Evolutionary conservation across 2,329 filamentous ascomycete genomes (phyloP), one percentile per base, ranked within the genome.

Genomic region (Fusarium tricinctum): DNA sequence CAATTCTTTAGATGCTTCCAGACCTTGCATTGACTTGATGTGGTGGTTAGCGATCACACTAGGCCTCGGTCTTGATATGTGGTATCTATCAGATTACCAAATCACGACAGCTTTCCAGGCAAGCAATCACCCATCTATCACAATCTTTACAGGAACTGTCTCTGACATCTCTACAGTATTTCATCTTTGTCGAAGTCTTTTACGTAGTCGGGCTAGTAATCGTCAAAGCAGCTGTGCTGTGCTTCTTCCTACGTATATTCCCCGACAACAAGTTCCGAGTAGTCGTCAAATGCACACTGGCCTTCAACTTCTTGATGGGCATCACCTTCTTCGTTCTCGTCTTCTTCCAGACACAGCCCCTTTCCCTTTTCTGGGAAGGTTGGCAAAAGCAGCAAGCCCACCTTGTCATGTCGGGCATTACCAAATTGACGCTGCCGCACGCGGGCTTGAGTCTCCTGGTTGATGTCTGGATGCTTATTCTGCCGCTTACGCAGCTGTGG

Each of bases 391-490:
- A 69, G 15, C 23, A 51, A 7, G 48, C 55, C 0, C 30, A 14
- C 2, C 44, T 23, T 1, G 52, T 65, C 1, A 45, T 54, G 20
- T 3, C 28, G 2, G 54, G 61, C 6, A 60, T 50, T 0, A 40
- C 38, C 3, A 28, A 30, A 1, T 38, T 68, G 6, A 20, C 33
- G 6, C 26, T 68, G 1, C 50, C 65, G 2, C 66, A 58, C 6
- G 65, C 46, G 0, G 49, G 6, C 1, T 9, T 68, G 0, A 59
- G 65, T 4, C 26, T 69, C 6, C 6, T 26, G 2, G 5, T 68
- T 6, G 66, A 68, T 26, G 6, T 68, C 7, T 62, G 64, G 60
- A 65, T 68, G 55, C 51, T 68, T 1, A 20, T 66, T 3, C 42
- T 68, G 4, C 66, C 66, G 1, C 28, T 68, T 5, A 54, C 50